Evolutionary conservation across 345 rosid genomes (phyloP).

Genomic region (Bretschneidera sinensis): DNA sequence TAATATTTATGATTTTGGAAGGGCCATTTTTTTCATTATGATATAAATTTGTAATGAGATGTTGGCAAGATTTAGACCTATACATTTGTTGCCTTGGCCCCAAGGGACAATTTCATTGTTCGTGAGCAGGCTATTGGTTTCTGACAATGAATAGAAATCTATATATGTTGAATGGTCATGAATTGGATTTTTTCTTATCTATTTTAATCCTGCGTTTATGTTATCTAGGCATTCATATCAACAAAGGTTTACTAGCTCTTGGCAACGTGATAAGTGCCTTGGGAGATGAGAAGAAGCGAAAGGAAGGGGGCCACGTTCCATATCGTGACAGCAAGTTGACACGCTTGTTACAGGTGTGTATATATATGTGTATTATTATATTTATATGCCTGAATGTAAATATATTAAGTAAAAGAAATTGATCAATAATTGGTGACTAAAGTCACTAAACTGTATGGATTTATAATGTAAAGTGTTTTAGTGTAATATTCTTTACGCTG

Average conservation of each 20-base stretch:
- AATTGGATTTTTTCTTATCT: neutral
- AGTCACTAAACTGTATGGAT: neutral
- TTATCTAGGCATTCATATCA: conserved; percentile 77
- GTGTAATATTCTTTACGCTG: neutral
- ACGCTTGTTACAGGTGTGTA: conserved; percentile 84
- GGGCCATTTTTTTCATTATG: neutral
- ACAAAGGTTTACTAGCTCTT: conserved; percentile 89
- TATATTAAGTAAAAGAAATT: neutral
- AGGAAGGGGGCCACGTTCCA: conserved; percentile 95
- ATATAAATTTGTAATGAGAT: neutral
- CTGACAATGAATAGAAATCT: neutral
- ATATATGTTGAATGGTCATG: neutral
- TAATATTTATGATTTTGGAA: neutral
- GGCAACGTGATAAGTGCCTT: conserved; percentile 96
- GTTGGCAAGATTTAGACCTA: no score
- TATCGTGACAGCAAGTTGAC: conserved; percentile 99
- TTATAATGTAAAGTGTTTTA: neutral
- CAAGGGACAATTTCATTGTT: no score
- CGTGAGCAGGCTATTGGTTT: no score
- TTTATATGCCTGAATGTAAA: neutral
- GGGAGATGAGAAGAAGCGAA: conserved; percentile 92
- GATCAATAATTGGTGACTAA: neutral
- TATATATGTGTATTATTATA: neutral
- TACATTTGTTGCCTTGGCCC: neutral
- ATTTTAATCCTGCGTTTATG: neutral